A percentile compares a stretch with the other conserved stretches of the same genome.
Evolutionary conservation across 2,329 filamentous ascomycete species (phyloP).

Genomic region (Xenoacremonium recifei): DNA sequence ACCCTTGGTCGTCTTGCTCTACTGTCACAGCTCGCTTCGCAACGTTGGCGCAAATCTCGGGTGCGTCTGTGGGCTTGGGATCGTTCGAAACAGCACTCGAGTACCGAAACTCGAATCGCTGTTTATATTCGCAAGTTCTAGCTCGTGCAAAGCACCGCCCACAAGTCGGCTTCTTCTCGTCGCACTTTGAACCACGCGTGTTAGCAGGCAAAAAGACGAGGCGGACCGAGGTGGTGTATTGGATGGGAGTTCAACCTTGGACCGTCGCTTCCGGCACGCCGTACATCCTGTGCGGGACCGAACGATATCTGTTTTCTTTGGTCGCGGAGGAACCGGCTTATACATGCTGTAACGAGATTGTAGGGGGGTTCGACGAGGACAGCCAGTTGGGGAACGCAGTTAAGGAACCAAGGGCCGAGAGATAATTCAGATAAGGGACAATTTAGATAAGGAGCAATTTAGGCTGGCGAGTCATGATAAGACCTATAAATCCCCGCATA

Average conservation of each 20-base stretch:
- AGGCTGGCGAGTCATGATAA: too few relatives aligned
- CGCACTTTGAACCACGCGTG: too few relatives aligned
- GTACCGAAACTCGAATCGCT: neutral
- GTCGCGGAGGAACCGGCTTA: conserved; percentile 17
- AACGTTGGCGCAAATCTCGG: too few relatives aligned
- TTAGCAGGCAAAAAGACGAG: neutral
- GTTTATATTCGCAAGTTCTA: conserved; percentile 4
- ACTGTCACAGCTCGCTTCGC: neutral
- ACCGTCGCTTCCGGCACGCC: conserved; percentile 13
- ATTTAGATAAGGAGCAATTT: too few relatives aligned
- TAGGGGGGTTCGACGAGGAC: too few relatives aligned
- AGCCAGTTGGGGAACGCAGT: too few relatives aligned
- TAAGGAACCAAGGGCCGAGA: too few relatives aligned
- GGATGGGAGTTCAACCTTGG: conserved; percentile 11
- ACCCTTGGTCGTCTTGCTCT: neutral
- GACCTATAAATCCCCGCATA: too few relatives aligned
- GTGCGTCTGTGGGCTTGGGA: too few relatives aligned
- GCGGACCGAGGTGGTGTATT: neutral
- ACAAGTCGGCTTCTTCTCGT: conserved; percentile 13
- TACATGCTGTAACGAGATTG: too few relatives aligned
- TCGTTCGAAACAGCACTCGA: too few relatives aligned
- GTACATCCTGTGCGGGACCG: conserved; percentile 19
- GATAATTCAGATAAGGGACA: too few relatives aligned
- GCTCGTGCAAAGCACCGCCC: conserved; percentile 9
- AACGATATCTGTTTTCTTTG: conserved; percentile 20